Base-by-base conservation (phyloP, 805 yeast genomes). In the Peterozyma xylosa region DNA sequence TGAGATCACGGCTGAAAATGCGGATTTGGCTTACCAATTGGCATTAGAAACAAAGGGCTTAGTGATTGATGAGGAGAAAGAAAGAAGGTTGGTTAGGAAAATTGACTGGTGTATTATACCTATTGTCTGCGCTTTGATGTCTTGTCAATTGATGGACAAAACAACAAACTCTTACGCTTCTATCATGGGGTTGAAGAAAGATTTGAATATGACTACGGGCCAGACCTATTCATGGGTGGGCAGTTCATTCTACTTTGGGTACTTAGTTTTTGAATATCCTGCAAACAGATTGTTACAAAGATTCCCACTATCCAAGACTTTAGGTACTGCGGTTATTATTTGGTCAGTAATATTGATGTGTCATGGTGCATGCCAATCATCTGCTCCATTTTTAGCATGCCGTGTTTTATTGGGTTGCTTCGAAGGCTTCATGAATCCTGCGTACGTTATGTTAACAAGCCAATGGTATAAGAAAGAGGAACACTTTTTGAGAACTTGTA, bases 311-410 rank as follows among this genome's bases (percentile, higher is more conserved):
- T 71, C 78, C 2, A 78, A 76, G 54, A 64, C 74, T 32, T 53
- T 78, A 41, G 70, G 76, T 0, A 48, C 54, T 6, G 73, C 72
- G 43, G 68, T 79, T 42, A 53, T 71, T 2, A 56, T 67, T 13
- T 78, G 83, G 83, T 84, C 83, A 9, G 49, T 68, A 0, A 71
- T 74, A 3, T 68, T 77, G 15, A 65, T 73, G 1, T 65, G 68
- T 39, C 80, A 76, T 56, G 65, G 73, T n/a, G 78, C 75, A 1
- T 74, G 80, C 49, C 60, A 68, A 30, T 64, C 69, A 2, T 75
- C 74, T 52, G 76, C 80, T 1, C 64, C 76, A 13, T 59, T 78
- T 38, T 74, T 78, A 80, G 60, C 76, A n/a, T 72, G 73, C 1
- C 60, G 84, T 45, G 64, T 74, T 5, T 56, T 78, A 21, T 53